These are phyloP conservation scores for Rhododendron simsii DNA, from an alignment of 148 eudicot species.

Conservation along the genomic window DNA sequence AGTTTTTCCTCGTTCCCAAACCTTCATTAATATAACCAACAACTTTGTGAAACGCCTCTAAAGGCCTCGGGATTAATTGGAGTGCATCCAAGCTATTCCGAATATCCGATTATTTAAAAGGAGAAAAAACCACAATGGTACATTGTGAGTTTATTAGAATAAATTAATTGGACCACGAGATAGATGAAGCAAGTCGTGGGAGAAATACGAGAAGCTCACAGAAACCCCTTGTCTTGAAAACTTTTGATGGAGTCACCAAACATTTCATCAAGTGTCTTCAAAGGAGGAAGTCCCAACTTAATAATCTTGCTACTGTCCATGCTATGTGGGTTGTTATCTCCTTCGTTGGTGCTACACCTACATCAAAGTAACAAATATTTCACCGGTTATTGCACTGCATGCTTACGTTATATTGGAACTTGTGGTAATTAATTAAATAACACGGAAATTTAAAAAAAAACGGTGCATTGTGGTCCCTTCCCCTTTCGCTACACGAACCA, in stretches of 20 bases:
- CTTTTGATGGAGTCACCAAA: conserved; percentile 83
- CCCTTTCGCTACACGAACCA: no score
- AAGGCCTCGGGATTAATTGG: no score
- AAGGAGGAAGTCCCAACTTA: conserved; percentile 59
- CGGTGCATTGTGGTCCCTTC: not conserved
- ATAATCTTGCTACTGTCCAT: conserved; percentile 76
- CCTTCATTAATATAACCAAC: not conserved
- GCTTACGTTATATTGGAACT: not conserved
- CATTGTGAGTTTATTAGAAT: not conserved
- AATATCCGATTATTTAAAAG: no score
- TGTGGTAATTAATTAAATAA: not conserved
- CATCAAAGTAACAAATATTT: not conserved
- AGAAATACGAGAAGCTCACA: conserved; percentile 11
- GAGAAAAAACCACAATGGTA: not conserved
- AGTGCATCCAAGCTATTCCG: no score
- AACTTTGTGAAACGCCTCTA: not conserved
- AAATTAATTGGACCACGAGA: not conserved
- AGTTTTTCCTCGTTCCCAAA: no score
- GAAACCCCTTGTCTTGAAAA: conserved; percentile 71
- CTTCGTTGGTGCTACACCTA: conserved; percentile 62
- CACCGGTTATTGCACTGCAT: not conserved
- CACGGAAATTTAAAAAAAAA: not conserved
- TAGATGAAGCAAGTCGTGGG: not conserved
- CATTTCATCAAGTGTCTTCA: conserved; percentile 70
- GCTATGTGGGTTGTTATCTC: conserved; percentile 69